phyloP scores from a whole-genome alignment of 192 early-diverging fungal genomes.

The Glomus cerebriforme region DNA sequence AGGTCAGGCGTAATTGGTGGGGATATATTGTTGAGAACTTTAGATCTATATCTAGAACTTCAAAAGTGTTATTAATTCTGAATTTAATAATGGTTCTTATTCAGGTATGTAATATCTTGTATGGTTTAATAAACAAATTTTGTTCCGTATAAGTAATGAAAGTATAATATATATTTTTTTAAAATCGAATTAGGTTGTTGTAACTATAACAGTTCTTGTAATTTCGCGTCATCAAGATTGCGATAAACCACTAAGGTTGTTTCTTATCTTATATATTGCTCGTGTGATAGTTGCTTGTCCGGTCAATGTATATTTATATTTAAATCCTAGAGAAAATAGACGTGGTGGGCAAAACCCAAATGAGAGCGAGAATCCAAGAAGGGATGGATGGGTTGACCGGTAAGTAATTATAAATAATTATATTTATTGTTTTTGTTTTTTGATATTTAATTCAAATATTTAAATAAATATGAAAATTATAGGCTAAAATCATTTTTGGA shows the following conservation, averaged over 20 bases:
- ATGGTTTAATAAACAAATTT: too few species aligned
- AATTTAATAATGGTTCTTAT: slow-evolving; percentile 13
- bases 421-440: slow-evolving; percentile 1
- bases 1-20: slow-evolving; percentile 17
- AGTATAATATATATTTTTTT: neutral
- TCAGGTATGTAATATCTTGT: slow-evolving; percentile 22
- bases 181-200: slow-evolving; percentile 10
- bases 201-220: slow-evolving; percentile 18
- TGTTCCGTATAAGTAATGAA: too few species aligned
- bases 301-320: slow-evolving; percentile 59
- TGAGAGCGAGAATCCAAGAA: slow-evolving; percentile 14
- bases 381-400: slow-evolving; percentile 34
- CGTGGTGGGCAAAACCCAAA: slow-evolving; percentile 13
- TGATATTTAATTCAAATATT: slow-evolving; percentile 14
- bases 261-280: slow-evolving; percentile 61
- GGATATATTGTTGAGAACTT: slow-evolving; percentile 20
- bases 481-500: slow-evolving; percentile 64
- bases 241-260: slow-evolving; percentile 49
- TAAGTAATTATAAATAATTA: slow-evolving; percentile 18
- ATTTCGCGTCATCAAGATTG: neutral
- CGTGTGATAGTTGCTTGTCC: slow-evolving; percentile 62
- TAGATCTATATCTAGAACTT: slow-evolving; percentile 31
- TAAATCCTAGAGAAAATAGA: slow-evolving; percentile 55
- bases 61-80: slow-evolving; percentile 22
- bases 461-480: slow-evolving; percentile 4